Evolutionary conservation across 768 basidiomycete species (phyloP).

Genomic region (Coprinopsis cinerea): DNA sequence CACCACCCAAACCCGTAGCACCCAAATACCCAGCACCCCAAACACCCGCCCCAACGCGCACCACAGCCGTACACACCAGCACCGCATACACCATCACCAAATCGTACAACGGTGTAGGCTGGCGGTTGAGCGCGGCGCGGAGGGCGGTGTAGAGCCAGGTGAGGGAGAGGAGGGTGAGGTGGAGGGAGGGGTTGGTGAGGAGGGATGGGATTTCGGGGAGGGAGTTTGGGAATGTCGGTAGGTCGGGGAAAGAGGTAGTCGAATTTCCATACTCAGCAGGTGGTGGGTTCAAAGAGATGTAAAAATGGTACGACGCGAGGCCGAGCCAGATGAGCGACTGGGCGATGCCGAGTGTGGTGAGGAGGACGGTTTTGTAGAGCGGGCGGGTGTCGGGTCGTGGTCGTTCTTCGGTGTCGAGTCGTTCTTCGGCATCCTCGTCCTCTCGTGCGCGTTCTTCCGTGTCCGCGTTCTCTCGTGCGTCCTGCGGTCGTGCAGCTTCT

Average conservation of each 20-base stretch:
- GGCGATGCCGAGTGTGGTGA: conserved; percentile 48
- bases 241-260: too few relatives aligned
- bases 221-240: too few relatives aligned
- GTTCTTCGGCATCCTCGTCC: too few relatives aligned
- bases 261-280: too few relatives aligned
- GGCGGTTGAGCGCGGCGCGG: conserved; percentile 47
- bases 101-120: conserved; percentile 56
- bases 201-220: too few relatives aligned
- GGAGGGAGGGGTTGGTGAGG: conserved; percentile 1
- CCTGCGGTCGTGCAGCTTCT: too few relatives aligned
- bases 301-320: conserved; percentile 46
- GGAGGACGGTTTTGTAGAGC: conserved; percentile 49
- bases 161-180: conserved; percentile 45
- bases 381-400: conserved; percentile 16
- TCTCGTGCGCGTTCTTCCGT: too few relatives aligned
- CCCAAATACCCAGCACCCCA: too few relatives aligned
- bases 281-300: conserved; percentile 13
- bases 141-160: conserved; percentile 65
- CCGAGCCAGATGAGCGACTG: conserved; percentile 55
- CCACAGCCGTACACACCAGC: conserved; percentile 37
- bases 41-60: conserved; percentile 43
- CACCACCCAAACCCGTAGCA: too few relatives aligned
- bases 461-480: too few relatives aligned
- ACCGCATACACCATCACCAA: conserved; percentile 51
- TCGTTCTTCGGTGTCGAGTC: conserved; percentile 13